Evolutionary conservation across 2,329 filamentous ascomycete genomes (phyloP).

Genomic region (Tolypocladium endophyticum): DNA sequence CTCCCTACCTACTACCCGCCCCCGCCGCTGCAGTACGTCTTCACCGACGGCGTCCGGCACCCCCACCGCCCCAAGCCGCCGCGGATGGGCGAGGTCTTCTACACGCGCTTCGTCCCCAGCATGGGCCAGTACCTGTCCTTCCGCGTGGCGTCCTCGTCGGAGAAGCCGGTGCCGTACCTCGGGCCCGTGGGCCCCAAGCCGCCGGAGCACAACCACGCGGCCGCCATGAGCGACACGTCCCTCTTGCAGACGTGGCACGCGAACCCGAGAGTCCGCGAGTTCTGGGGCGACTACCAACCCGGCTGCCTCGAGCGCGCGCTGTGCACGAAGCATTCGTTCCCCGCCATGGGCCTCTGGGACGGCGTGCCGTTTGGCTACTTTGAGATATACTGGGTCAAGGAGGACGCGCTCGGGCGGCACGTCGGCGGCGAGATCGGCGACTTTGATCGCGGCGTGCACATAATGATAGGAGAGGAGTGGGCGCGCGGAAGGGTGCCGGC

Average conservation of each 20-base stretch:
- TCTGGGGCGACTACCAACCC: slow-evolving; percentile 64
- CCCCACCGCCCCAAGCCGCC: slow-evolving; percentile 82
- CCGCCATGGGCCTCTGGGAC: slow-evolving; percentile 87
- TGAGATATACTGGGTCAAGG: slow-evolving; percentile 97
- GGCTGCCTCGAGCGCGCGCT: slow-evolving; percentile 59
- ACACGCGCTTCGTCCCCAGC: slow-evolving; percentile 76
- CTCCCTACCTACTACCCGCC: slow-evolving; percentile 88
- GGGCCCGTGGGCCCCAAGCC: slow-evolving; percentile 42
- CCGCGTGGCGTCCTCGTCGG: slow-evolving; percentile 64
- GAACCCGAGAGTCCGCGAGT: slow-evolving; percentile 68
- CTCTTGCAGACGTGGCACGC: slow-evolving; percentile 85
- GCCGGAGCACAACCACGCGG: slow-evolving; percentile 28
- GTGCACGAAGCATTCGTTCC: slow-evolving; percentile 66
- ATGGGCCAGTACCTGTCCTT: slow-evolving; percentile 80
- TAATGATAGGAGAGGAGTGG: slow-evolving; percentile 85
- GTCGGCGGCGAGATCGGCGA: slow-evolving; percentile 58
- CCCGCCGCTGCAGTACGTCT: slow-evolving; percentile 67
- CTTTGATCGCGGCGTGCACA: slow-evolving; percentile 82
- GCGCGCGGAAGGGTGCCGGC: slow-evolving; percentile 70
- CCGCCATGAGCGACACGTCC: slow-evolving; percentile 36
- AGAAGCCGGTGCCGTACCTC: slow-evolving; percentile 51
- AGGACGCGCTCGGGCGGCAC: slow-evolving; percentile 66
- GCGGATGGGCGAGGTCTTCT: slow-evolving; percentile 83
- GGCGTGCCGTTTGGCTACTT: slow-evolving; percentile 95
- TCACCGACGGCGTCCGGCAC: slow-evolving; percentile 70